Evolutionary conservation across 2,329 filamentous ascomycete species (phyloP).

Genomic region (Sordariomycetes sp.): DNA sequence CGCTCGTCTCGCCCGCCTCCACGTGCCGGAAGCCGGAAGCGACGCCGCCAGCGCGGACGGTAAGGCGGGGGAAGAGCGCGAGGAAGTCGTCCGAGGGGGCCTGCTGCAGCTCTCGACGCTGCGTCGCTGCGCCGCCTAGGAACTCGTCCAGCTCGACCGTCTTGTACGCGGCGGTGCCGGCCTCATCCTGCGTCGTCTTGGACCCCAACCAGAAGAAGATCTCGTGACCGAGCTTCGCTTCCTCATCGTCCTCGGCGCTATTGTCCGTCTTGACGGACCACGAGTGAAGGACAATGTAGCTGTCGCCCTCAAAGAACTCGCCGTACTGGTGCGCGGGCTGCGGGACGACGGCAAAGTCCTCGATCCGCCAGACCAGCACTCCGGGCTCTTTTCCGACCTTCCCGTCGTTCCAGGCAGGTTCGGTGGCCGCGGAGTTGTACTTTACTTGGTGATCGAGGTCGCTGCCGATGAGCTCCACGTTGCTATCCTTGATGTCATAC

Average conservation of each 20-base stretch:
- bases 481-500: conserved; percentile 56
- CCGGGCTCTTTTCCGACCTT: conserved; percentile 37
- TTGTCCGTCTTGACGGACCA: conserved; percentile 37
- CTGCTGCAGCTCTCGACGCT: conserved; percentile 51
- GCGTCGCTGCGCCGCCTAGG: conserved; percentile 44
- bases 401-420: conserved; percentile 54
- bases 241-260: conserved; percentile 19
- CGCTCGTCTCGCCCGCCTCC: conserved; percentile 18
- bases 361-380: conserved; percentile 52
- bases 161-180: conserved; percentile 57
- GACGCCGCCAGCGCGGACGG: conserved; percentile 48
- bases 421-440: conserved; percentile 48
- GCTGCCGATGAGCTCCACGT: conserved; percentile 51
- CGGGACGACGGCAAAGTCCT: conserved; percentile 49
- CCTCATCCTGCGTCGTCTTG: conserved; percentile 55
- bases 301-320: conserved; percentile 54
- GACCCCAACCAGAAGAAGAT: conserved; percentile 59
- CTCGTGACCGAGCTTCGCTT: conserved; percentile 41
- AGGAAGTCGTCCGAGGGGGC: conserved; percentile 47
- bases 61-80: conserved; percentile 43
- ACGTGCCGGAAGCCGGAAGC: conserved; percentile 51
- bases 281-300: conserved; percentile 49
- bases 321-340: conserved; percentile 45
- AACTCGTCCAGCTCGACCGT: conserved; percentile 59
- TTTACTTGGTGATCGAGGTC: conserved; percentile 56